A percentile compares a stretch with the other conserved stretches of the same genome.
These are phyloP conservation scores for Phytophthora sp. DNA, from an alignment of 352 stramenopile species.

Conservation along the genomic window DNA sequence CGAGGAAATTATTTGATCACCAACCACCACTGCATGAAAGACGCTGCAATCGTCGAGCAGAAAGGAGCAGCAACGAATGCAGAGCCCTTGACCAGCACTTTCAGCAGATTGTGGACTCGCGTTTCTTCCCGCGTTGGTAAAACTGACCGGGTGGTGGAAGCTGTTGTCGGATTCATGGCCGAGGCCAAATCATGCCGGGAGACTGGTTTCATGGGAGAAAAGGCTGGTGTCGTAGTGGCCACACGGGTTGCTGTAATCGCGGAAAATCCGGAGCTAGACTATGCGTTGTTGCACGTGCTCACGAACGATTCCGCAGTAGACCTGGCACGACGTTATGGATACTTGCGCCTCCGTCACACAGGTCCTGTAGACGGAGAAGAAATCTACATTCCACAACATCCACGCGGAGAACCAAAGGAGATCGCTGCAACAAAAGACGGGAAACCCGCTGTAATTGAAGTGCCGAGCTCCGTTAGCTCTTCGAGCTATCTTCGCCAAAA, in stretches of 20 bases:
- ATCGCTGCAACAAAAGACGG: conserved; percentile 59
- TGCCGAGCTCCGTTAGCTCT: conserved; percentile 12
- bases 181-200: conserved; percentile 54
- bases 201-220: conserved; percentile 35
- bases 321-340: conserved; percentile 55
- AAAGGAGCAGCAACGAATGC: conserved; percentile 15
- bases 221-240: conserved; percentile 50
- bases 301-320: conserved; percentile 33
- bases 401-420: conserved; percentile 60
- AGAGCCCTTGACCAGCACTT: conserved; percentile 40
- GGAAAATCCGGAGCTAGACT: conserved; percentile 59
- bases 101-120: conserved; percentile 7
- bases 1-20: conserved; percentile 66
- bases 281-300: conserved; percentile 56
- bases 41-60: conserved; percentile 11
- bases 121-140: conserved; percentile 12
- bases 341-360: conserved; percentile 41
- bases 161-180: conserved; percentile 60
- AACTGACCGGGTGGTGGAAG: conserved; percentile 18
- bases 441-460: conserved; percentile 44
- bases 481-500: conserved; percentile 5
- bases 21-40: conserved; percentile 70
- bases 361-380: conserved; percentile 55
- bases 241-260: conserved; percentile 43
- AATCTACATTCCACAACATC: conserved; percentile 76